Base-by-base conservation (phyloP, 2,329 filamentous ascomycete species). In the Aspergillus alliaceus region DNA sequence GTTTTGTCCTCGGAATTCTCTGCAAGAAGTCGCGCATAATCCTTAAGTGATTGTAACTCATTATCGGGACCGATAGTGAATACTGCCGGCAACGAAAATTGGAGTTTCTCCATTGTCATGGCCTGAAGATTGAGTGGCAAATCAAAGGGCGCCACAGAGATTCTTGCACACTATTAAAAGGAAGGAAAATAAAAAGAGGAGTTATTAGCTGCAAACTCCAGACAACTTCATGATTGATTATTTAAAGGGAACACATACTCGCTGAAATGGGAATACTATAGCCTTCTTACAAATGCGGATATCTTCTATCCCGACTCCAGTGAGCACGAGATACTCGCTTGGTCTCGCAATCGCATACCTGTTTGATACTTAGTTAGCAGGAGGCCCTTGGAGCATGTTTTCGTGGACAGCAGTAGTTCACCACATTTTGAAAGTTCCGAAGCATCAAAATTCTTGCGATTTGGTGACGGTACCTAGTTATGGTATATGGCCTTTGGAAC, bases 101-200 rank as follows among this genome's bases (percentile, higher is more conserved):
- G 89, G 3, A 95, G 82, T 73, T 96, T 96, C 77, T 96, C 91
- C 66, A 88, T 86, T 18, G 91, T 96, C 91, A 96, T 96, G 56
- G 91, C 91, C 70, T 93, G 90, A 1, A 96, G 79, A 56, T 87
- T 86, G 82, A 96, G 90, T 57, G 84, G 85, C 75, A 95, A 93
- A 75, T 96, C 91, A 69, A 90, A 90, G 0, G 67, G 75, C 15
- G 72, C 70, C 48, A 78, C 71, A 6, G 75, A 77, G 51, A 77
- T 76, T 15, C 71, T 67, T 32, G 70, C 63, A 44, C 70, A 70
- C 69, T 73, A 42, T 24, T 29, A 8, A 8, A 29, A 31, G 22
- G 22, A 27, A 39, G 15, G 24, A 25, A 24, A 44, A 58, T 39
- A 31, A 14, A n/a, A n/a, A n/a, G n/a, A n/a, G n/a, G n/a, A n/a